These are phyloP conservation scores for Dorcoceras hygrometricum DNA, from an alignment of 257 asterid species.

Conservation along the genomic window DNA sequence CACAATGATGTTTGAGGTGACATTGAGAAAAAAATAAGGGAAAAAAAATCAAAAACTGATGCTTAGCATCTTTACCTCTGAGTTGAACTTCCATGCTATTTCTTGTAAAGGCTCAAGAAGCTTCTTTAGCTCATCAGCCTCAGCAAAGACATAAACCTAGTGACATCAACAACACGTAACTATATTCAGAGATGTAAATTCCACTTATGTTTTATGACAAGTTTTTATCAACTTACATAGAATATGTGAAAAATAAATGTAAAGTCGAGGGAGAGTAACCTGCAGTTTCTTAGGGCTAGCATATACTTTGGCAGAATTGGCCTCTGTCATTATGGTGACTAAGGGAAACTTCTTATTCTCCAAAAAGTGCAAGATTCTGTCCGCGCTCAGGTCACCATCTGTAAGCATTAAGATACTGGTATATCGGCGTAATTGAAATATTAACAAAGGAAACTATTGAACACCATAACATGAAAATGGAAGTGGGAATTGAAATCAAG, in stretches of 20 bases:
- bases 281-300: conserved; percentile 64
- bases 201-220: no score
- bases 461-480: neutral
- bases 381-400: conserved; percentile 52
- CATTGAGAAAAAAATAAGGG: conserved; percentile 2
- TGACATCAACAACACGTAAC: conserved; percentile 21
- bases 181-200: neutral
- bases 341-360: conserved; percentile 76
- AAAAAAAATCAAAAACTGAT: conserved; percentile 10
- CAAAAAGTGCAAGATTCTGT: conserved; percentile 63
- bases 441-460: conserved; percentile 8
- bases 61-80: conserved; percentile 50
- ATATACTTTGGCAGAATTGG: conserved; percentile 83
- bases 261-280: conserved; percentile 40
- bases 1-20: conserved; percentile 21
- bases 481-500: neutral
- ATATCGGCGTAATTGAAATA: neutral
- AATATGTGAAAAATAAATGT: conserved; percentile 9
- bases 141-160: conserved; percentile 81
- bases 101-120: conserved; percentile 61
- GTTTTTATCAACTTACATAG: conserved; percentile 7
- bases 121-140: conserved; percentile 53
- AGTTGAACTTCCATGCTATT: conserved; percentile 69
- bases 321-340: conserved; percentile 72
- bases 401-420: conserved; percentile 34